Percentiles rank a stretch among this genome's conserved stretches.
Conservation (phyloP, 192 early-diverging fungal species). For the Phycomyces nitens region DNA sequence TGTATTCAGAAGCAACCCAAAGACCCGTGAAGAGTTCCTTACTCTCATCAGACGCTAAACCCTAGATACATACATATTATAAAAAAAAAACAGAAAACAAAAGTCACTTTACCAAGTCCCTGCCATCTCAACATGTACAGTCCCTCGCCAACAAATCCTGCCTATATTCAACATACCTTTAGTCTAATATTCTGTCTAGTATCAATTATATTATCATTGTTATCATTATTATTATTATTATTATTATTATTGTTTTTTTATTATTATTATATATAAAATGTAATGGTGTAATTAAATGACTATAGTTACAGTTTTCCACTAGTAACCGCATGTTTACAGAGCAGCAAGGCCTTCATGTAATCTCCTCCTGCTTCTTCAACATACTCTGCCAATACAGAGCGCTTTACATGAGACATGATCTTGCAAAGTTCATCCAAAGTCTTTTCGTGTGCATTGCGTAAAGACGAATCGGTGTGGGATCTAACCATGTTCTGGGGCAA, state of each 20-base stretch:
- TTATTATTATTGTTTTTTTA: too few species aligned
- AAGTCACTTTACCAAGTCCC: background rate
- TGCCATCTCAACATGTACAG: too few species aligned
- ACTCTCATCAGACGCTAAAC: constrained; percentile 58
- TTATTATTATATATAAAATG: too few species aligned
- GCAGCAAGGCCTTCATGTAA: constrained; percentile 44
- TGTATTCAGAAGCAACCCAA: constrained; percentile 82
- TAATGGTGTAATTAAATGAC: constrained; percentile 14
- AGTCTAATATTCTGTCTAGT: too few species aligned
- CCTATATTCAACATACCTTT: too few species aligned
- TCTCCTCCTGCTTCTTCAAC: constrained; percentile 41
- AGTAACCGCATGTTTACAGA: constrained; percentile 39
- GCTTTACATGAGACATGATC: constrained; percentile 48
- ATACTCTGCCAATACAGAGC: constrained; percentile 36
- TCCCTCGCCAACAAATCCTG: too few species aligned
- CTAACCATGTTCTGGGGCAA: background rate
- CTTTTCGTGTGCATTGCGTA: constrained; percentile 18
- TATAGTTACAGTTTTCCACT: constrained; percentile 37
- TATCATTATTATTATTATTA: too few species aligned
- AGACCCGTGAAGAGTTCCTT: constrained; percentile 96
- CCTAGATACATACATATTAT: background rate
- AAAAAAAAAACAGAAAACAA: constrained; percentile 1
- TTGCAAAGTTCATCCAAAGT: constrained; percentile 45
- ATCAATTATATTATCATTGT: too few species aligned
- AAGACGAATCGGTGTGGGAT: background rate